Conservation (phyloP, 2,329 filamentous ascomycete species). For the Phialemonium atrogriseum region DNA sequence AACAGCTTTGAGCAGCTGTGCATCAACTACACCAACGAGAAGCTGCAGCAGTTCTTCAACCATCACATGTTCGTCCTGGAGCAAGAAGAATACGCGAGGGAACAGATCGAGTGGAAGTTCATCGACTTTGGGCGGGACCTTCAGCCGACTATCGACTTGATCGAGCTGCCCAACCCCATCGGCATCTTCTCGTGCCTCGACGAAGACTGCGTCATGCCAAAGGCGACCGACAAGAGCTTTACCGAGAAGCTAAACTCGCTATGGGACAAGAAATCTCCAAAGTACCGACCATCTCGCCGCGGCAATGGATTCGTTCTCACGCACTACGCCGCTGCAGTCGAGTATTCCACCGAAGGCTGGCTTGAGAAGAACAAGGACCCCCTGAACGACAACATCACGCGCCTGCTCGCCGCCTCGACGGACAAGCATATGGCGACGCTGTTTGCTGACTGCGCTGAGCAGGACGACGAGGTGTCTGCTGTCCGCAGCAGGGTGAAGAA, state of each 20-base stretch:
- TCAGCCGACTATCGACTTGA: slow-evolving; percentile 95
- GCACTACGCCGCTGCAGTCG: slow-evolving; percentile 95
- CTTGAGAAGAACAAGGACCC: slow-evolving; percentile 99
- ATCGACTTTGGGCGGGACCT: slow-evolving; percentile 97
- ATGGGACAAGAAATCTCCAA: slow-evolving; percentile 93
- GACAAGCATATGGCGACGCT: slow-evolving; percentile 77
- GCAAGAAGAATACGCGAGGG: slow-evolving; percentile 93
- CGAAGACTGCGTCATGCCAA: slow-evolving; percentile 98
- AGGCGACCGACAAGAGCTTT: slow-evolving; percentile 93
- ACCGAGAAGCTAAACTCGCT: slow-evolving; percentile 95
- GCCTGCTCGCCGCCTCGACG: slow-evolving; percentile 72
- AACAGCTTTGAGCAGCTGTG: slow-evolving; percentile 99
- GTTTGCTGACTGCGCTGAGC: slow-evolving; percentile 81
- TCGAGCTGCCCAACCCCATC: slow-evolving; percentile 92
- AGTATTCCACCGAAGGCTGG: slow-evolving; percentile 93
- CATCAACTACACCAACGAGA: slow-evolving; percentile 99
- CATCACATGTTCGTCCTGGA: slow-evolving; percentile 99
- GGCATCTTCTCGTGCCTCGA: slow-evolving; percentile 98
- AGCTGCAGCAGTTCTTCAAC: slow-evolving; percentile 98
- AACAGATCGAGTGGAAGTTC: slow-evolving; percentile 99
- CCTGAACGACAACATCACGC: slow-evolving; percentile 91
- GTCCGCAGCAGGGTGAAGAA: slow-evolving; percentile 83
- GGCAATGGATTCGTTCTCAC: slow-evolving; percentile 92
- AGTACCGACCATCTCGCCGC: slow-evolving; percentile 82
- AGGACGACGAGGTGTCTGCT: slow-evolving; percentile 63